Base-by-base conservation (phyloP, 2,329 filamentous ascomycete species). In the Paracoccidioides lutzii region DNA sequence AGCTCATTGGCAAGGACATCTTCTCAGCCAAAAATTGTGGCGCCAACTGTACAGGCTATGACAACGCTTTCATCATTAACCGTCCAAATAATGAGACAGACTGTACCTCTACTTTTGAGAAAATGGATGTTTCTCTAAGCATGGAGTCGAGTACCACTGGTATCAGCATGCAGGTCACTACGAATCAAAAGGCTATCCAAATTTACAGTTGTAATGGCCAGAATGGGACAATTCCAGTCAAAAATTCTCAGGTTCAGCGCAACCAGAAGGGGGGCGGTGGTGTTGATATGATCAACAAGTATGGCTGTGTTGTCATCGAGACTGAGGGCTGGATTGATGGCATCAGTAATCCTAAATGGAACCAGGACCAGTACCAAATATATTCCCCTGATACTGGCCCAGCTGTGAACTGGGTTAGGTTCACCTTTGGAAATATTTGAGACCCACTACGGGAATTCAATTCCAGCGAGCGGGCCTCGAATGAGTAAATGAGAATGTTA, bases 281-380 rank as follows among this genome's bases (percentile, higher is more conserved):
- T 41, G 73, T 66, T 60, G 68, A 65, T 67, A 63, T 68, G 74
- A 63, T 80, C 67, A 62, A 76, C 67, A 59, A 90, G 75, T 88
- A 90, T 66, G 90, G 88, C 37, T 96, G 91, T 70, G 66, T 95
- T 32, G 91, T 95, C 51, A 80, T 96, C 70, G 91, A 96, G 74
- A 88, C 93, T 10, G 82, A 96, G 76, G 90, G 93, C 69, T 96
- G 83, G 81, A 95, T 96, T 66, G 90, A 95, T 67, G 90, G 79
- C 32, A 93, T 97, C 73, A 96, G 95, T 73, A 81, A 94, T 63
- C 90, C 90, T 0, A 81, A 89, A 70, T 96, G 91, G 91, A 82
- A 82, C 57, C 81, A 90, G 55, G 71, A 65, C 35, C 55, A 64
- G 1, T 68, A 68, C 59, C 70, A 74, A 64, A 65, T 76, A 58